Evolutionary conservation across 176 grass and related monocot species (phyloP).

Genomic region (Tillandsia fasciculata): DNA sequence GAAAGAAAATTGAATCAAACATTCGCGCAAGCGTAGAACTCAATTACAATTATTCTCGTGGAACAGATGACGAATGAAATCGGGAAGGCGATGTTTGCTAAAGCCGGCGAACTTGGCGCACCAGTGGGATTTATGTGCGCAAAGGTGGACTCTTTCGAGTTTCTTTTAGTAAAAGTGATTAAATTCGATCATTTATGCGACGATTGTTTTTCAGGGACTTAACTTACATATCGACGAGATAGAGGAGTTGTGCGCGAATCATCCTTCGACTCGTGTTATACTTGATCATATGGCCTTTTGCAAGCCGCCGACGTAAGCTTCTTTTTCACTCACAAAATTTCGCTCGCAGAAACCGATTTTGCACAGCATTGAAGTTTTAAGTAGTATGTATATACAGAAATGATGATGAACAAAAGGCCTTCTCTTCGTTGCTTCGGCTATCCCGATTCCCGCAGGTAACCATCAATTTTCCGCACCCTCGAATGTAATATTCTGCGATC

Average conservation of each 20-base stretch:
- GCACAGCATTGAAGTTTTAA: not conserved
- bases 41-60: not conserved
- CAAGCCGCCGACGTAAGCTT: slow-evolving; percentile 61
- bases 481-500: too few relatives aligned
- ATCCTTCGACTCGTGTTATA: slow-evolving; percentile 61
- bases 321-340: not conserved
- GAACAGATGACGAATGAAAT: slow-evolving; percentile 75
- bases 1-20: not conserved
- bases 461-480: not conserved
- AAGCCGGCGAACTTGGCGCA: slow-evolving; percentile 74
- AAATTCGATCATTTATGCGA: slow-evolving; percentile 4
- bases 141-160: slow-evolving; percentile 39
- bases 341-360: not conserved
- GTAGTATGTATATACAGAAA: slow-evolving; percentile 29
- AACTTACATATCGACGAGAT: slow-evolving; percentile 55
- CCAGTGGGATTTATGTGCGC: slow-evolving; percentile 72
- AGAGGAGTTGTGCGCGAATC: slow-evolving; percentile 58
- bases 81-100: slow-evolving; percentile 72
- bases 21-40: not conserved
- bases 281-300: slow-evolving; percentile 91
- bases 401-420: slow-evolving; percentile 47
- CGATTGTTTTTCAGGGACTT: slow-evolving; percentile 40
- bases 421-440: slow-evolving; percentile 51
- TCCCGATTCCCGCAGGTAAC: slow-evolving; percentile 80
- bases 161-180: not conserved